A percentile compares a stretch with the other conserved stretches of the same genome.
Conservation (phyloP, 2,329 filamentous ascomycete species). For the Boeremia lycopersici region DNA sequence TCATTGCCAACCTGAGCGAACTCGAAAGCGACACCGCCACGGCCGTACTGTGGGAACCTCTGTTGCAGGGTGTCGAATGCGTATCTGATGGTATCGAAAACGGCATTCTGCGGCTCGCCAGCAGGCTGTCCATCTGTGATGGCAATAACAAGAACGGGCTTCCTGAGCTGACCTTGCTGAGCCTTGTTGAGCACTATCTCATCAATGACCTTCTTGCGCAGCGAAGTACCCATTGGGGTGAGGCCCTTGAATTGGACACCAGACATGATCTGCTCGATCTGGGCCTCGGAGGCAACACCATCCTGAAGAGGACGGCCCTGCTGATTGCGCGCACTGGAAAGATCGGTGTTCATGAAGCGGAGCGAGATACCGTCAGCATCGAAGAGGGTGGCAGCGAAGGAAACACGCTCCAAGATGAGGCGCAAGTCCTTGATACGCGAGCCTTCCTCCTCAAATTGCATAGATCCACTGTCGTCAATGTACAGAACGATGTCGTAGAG, state of each 20-base stretch:
- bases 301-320: constrained; percentile 53
- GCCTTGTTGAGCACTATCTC: constrained; percentile 63
- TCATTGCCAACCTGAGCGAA: constrained; percentile 74
- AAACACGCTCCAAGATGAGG: constrained; percentile 67
- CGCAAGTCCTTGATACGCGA: constrained; percentile 70
- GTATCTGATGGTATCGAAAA: constrained; percentile 63
- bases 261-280: constrained; percentile 63
- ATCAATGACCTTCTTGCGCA: constrained; percentile 68
- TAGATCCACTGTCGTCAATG: constrained; percentile 72
- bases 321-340: constrained; percentile 33
- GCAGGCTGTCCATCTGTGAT: constrained; percentile 71
- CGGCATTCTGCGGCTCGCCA: constrained; percentile 62
- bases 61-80: constrained; percentile 59
- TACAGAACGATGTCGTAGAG: constrained; percentile 68
- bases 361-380: constrained; percentile 71
- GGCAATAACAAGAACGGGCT: constrained; percentile 69
- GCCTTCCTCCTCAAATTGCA: constrained; percentile 71
- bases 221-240: constrained; percentile 68
- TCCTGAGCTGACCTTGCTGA: constrained; percentile 59
- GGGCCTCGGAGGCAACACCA: constrained; percentile 61
- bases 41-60: constrained; percentile 55
- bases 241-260: constrained; percentile 68
- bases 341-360: constrained; percentile 71
- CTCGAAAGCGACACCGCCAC: constrained; percentile 67
- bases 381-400: constrained; percentile 70